These are phyloP conservation scores for Leptosphaerulina australis DNA, from an alignment of 2,329 filamentous ascomycete species.

Conservation along the genomic window DNA sequence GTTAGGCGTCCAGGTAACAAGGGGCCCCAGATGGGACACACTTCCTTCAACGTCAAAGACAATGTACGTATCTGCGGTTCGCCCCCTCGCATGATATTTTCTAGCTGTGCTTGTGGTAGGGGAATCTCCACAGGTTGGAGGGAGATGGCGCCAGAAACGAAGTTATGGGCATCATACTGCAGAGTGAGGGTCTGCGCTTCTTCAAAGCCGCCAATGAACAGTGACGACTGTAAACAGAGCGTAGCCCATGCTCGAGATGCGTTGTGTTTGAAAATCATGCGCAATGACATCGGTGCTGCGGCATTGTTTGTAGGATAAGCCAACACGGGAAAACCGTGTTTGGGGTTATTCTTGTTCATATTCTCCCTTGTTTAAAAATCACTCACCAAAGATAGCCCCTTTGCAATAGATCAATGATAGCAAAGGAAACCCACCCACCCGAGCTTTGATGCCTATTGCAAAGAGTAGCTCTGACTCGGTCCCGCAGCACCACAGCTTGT, in stretches of 20 bases:
- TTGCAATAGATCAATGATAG: slow-evolving; percentile 1
- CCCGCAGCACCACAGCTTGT: neutral
- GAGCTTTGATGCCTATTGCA: slow-evolving; percentile 19
- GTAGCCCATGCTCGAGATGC: neutral
- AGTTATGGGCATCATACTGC: neutral
- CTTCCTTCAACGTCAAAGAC: slow-evolving; percentile 2
- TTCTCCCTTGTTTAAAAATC: neutral
- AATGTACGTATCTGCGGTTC: slow-evolving; percentile 15
- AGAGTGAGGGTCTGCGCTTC: neutral
- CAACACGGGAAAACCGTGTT: slow-evolving; percentile 16
- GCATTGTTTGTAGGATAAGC: slow-evolving; percentile 10
- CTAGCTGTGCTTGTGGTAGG: slow-evolving; percentile 4
- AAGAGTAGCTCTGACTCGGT: slow-evolving; percentile 25
- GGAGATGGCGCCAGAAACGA: neutral
- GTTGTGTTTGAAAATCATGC: neutral
- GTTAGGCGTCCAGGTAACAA: neutral
- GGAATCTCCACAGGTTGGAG: slow-evolving; percentile 3
- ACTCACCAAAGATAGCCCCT: slow-evolving; percentile 6
- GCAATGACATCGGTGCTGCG: slow-evolving; percentile 10
- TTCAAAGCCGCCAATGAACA: too few species aligned
- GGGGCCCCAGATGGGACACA: slow-evolving; percentile 22
- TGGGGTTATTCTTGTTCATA: neutral
- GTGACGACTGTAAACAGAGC: neutral
- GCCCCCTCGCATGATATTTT: slow-evolving; percentile 13
- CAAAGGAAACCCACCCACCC: slow-evolving; percentile 23